Base-by-base conservation (phyloP, 2,329 filamentous ascomycete species). In the Microdochium bolleyi region DNA sequence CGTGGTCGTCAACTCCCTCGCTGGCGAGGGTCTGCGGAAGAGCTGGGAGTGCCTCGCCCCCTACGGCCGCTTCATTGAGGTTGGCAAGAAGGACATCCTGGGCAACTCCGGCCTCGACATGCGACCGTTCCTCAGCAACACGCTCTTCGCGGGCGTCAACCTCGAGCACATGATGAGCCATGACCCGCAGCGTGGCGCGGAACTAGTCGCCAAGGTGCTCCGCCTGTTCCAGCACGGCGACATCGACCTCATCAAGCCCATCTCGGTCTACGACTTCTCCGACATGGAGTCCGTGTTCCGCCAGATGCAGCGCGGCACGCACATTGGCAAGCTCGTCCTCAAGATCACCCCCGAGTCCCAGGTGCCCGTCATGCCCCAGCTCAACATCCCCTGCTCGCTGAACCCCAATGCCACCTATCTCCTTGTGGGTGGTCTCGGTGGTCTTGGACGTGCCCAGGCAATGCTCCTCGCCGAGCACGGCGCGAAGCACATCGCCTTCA, bases 71-170 rank as follows among this genome's bases (percentile, higher is more conserved):
- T 64, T 68, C 44, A 37, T 68, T 0, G 65, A 68, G 51, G 58
- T 67, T 34, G 61, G 61, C 10, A 60, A 60, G 46, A 57, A 55
- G n/a, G 62, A 66, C 49, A 60, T 65, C 27, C 44, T 53, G 3
- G 61, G 63, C 32, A 65, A 68, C 19, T 60, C 57, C 8, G 55
- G 58, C 4, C 58, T 71, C 13, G 64, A 67, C 13, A 70, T 70
- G 66, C 44, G 56, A 2, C 62, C 62, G 1, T 71, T 71, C 37
- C 61, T 61, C 25, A 25, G 4, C 24, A 50, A 50, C 34, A 46
- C 41, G 19, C 41, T 46, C 41, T 46, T 46, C 13, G 41, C 41
- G 9, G 41, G 41, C 19, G 41, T 46, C 41, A 46, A 46, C 41
- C 41, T 46, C 16, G 41, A 46, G 41, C 41, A 46, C 14, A 46